Evolutionary conservation across 1,284 basidiomycete genomes (phyloP), one percentile per base, ranked within the genome.

Genomic region (Trametes polyzona): DNA sequence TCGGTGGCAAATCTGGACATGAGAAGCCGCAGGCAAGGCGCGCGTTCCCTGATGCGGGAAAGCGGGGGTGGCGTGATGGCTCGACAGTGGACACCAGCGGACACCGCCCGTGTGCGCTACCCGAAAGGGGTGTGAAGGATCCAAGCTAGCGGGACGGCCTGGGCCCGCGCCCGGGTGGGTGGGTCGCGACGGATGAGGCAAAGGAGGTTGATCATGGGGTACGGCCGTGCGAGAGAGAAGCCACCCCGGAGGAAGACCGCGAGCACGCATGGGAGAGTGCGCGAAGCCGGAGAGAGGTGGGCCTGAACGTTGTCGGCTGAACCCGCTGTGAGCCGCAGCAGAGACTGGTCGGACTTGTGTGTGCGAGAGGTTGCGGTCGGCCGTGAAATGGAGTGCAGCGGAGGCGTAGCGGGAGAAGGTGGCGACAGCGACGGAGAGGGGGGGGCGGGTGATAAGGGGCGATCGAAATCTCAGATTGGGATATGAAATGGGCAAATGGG

Each of bases 31-130:
- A n/a, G 19, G 39, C 19, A 39, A 33, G 55, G 54, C 57, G 54
- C 51, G 33, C 11, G 11, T 29, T 19, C 58, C 58, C 23, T n/a
- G 37, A 63, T 33, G 1, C n/a, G 56, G 61, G 16, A 57, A 63
- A 36, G 58, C 43, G 52, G 53, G 53, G 55, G 61, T 63, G 61
- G 61, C 61, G 61, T 63, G 61, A 63, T 63, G 61, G 61, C 52
- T 55, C 52, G 55, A 52, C 61, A 55, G 55, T 46, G 57, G 52
- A 47, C 57, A 55, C 32, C 21, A 16, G 29, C 39, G 39, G 27
- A 54, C 44, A 54, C 52, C 41, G 52, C 52, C 44, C 36, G 46
- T 8, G 41, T 19, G 55, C 40, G 58, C 56, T 63, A 63, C 56
- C 47, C 49, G 41, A 57, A 63, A 56, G 42, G 47, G 52, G 61